phyloP scores from a whole-genome alignment of 306 rosid species.

The Herpetospermum pedunculosum region DNA sequence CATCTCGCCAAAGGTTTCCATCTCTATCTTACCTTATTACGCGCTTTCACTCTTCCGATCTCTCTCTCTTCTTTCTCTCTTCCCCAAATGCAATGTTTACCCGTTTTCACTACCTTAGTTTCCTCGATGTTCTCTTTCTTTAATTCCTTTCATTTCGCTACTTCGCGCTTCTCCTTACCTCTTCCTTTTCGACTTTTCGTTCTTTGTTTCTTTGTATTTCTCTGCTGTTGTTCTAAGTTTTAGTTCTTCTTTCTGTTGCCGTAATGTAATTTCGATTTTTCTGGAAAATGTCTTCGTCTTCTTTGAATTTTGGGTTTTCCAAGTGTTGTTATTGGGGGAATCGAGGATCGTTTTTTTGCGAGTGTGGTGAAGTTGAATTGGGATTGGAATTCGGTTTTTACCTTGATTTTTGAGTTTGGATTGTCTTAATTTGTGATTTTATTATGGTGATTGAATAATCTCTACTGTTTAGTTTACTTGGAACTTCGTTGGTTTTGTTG shows the following conservation, averaged over 20 bases:
- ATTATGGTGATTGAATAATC: not conserved
- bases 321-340: not conserved
- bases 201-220: not conserved
- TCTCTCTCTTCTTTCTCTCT: conserved; percentile 14
- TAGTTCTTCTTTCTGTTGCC: not conserved
- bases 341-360: not conserved
- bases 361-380: not conserved
- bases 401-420: not conserved
- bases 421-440: not conserved
- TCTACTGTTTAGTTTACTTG: not conserved
- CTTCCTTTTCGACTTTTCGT: not conserved
- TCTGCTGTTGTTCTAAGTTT: not conserved
- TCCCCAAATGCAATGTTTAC: not conserved
- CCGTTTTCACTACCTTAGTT: too few relatives aligned
- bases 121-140: too few relatives aligned
- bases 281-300: not conserved
- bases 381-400: not conserved
- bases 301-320: not conserved
- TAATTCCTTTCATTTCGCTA: not conserved
- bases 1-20: conserved; percentile 34
- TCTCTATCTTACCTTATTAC: conserved; percentile 8
- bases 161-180: not conserved
- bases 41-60: conserved; percentile 15
- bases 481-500: not conserved
- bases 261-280: not conserved